Percentiles rank a stretch among this genome's conserved stretches.
Conservation (phyloP, 2,329 filamentous ascomycete species). For the Elsinoe necatrix region DNA sequence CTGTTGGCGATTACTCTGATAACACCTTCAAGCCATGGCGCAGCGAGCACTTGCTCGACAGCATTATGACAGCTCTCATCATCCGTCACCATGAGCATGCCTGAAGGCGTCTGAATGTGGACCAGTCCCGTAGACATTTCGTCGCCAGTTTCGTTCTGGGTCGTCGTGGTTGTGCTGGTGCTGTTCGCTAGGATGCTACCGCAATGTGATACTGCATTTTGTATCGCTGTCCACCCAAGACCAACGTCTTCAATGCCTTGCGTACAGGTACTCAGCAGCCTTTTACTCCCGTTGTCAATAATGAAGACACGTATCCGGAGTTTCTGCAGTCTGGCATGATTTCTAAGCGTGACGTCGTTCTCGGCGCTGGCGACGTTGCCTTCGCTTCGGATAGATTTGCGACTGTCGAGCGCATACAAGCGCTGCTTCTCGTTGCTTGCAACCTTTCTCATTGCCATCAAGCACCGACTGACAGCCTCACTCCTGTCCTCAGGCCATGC, state of each 20-base stretch:
- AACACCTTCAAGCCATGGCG: constrained; percentile 13
- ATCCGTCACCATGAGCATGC: background rate
- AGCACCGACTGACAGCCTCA: constrained; percentile 49
- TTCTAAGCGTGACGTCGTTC: background rate
- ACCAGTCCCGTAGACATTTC: background rate
- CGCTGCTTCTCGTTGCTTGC: constrained; percentile 53
- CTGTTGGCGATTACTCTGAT: constrained; percentile 7
- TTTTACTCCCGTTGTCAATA: background rate
- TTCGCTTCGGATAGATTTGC: constrained; percentile 44
- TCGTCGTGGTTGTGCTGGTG: background rate
- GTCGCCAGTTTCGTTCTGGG: background rate
- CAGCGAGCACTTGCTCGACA: constrained; percentile 8
- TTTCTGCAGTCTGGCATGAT: background rate
- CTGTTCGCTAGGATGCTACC: background rate
- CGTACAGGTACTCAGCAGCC: background rate
- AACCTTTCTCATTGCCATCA: constrained; percentile 49
- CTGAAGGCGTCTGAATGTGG: constrained; percentile 9
- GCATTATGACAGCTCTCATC: background rate
- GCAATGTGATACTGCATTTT: background rate
- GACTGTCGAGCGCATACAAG: constrained; percentile 49
- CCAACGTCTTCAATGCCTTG: background rate
- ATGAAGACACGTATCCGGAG: background rate
- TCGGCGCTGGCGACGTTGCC: constrained; percentile 17
- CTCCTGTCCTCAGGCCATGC: constrained; percentile 49
- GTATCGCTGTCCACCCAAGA: background rate